Base-by-base conservation (phyloP, 2,329 filamentous ascomycete genomes). In the Hypoxylon sp. region DNA sequence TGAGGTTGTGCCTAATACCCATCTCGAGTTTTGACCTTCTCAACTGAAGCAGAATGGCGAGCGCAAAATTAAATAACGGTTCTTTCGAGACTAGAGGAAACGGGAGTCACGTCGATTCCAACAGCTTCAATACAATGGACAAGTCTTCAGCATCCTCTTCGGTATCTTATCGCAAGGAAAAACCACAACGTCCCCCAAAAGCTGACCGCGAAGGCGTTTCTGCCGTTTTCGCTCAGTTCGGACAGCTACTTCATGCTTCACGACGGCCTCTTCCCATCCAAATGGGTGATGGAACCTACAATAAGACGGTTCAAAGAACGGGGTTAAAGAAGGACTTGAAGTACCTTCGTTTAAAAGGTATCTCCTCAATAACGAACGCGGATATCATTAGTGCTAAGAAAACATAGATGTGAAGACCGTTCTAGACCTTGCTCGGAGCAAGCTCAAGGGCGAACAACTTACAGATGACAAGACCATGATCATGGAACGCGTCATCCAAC, bases 401-500 rank as follows among this genome's bases (percentile, higher is more conserved):
- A 25, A 2, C 14, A n/a, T 79, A 83, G 91, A 93, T 70, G 76
- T 91, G 48, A 85, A 86, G 73, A 92, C 91, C 0, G 80, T 93
- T 17, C 78, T 86, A 48, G 82, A 86, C 4, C 80, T 93, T 38
- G 81, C 93, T 63, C 85, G 86, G 60, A 84, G 81, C 67, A 89
- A 92, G 78, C 78, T 89, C 32, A 90, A 87, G 72, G 89, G 91
- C 0, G 84, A 85, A 63, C 82, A 87, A 51, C 82, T 90, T 10
- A 79, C 88, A 4, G 90, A 95, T 73, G 93, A 95, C 81, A 92
- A 91, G 80, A 91, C 89, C 1, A 91, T 93, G 84, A 82, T 93
- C 48, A 92, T 93, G 88, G 91, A 93, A 78, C 84, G 87, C 6
- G 84, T 91, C 4, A 93, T 93, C 66, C 87, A 90, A 81, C 82